Conservation (phyloP, 108 stramenopile species). For the Chaetoceros muelleri region DNA sequence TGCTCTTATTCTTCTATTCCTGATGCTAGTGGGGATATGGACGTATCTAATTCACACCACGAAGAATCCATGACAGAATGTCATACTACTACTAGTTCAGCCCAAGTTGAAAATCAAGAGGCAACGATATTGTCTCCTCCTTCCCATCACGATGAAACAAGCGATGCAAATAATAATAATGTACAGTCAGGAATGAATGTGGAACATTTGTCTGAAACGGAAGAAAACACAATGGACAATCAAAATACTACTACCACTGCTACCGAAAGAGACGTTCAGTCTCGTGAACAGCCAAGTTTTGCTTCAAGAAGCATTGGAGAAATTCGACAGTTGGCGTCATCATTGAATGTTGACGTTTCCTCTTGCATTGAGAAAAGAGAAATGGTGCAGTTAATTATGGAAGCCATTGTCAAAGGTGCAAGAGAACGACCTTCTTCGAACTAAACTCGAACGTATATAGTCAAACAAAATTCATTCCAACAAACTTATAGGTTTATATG, state of each 20-base stretch:
- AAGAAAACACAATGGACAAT: neutral
- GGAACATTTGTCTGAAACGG: neutral
- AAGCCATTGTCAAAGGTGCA: constrained; percentile 2
- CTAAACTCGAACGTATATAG: too few species aligned
- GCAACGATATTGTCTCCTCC: neutral
- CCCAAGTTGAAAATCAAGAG: neutral
- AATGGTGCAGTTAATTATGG: constrained; percentile 16
- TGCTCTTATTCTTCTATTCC: neutral
- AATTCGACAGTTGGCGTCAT: constrained; percentile 21
- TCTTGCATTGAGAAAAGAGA: constrained; percentile 43
- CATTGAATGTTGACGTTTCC: constrained; percentile 27
- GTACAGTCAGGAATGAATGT: neutral
- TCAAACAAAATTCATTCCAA: too few species aligned
- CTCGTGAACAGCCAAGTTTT: neutral
- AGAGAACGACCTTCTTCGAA: neutral
- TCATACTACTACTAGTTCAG: neutral
- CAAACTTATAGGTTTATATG: too few species aligned
- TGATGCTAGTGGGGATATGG: neutral
- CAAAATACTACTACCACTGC: neutral
- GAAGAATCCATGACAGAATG: neutral
- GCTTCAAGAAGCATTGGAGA: constrained; percentile 8
- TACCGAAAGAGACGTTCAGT: neutral
- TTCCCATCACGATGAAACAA: neutral
- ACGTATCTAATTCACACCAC: neutral
- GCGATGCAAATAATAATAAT: neutral